Evolutionary conservation across 2,329 filamentous ascomycete genomes (phyloP).

Genomic region (Trichoderma asperellum): DNA sequence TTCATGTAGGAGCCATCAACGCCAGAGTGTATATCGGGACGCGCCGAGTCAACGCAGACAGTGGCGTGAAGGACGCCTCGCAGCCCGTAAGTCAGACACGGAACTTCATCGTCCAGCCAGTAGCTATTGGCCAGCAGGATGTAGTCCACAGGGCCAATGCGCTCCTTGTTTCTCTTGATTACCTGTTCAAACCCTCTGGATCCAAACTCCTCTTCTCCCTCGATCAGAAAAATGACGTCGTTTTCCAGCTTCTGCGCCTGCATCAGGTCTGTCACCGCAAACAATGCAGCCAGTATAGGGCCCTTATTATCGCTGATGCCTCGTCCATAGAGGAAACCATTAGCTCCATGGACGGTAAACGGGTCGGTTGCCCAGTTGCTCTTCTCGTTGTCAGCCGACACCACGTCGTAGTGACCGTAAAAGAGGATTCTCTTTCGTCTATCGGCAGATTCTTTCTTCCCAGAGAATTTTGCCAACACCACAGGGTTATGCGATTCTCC

Average conservation of each 20-base stretch:
- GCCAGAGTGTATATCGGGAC: conserved; percentile 90
- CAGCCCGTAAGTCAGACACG: conserved; percentile 92
- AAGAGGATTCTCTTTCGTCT: conserved; percentile 87
- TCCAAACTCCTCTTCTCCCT: conserved; percentile 95
- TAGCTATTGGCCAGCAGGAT: conserved; percentile 97
- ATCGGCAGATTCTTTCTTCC: conserved; percentile 67
- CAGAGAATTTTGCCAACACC: conserved; percentile 87
- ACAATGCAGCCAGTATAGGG: conserved; percentile 89
- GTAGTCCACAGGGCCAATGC: conserved; percentile 91
- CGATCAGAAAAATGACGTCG: conserved; percentile 91
- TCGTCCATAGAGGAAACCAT: conserved; percentile 91
- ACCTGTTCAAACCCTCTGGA: conserved; percentile 88
- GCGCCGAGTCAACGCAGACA: conserved; percentile 80
- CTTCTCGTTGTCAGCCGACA: conserved; percentile 81
- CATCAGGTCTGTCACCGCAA: conserved; percentile 86
- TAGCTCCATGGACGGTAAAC: conserved; percentile 84
- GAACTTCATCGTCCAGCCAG: conserved; percentile 95
- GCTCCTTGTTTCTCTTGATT: conserved; percentile 75
- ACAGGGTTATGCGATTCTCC: conserved; percentile 83
- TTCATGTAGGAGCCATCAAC: conserved; percentile 93
- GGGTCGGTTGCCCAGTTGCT: conserved; percentile 87
- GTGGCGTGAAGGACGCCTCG: conserved; percentile 93
- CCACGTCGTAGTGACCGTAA: conserved; percentile 98
- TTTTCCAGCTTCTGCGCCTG: conserved; percentile 82
- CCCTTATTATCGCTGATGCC: conserved; percentile 99